Conservation (phyloP, 257 asterid species). For the Salvia rosmarinus region DNA sequence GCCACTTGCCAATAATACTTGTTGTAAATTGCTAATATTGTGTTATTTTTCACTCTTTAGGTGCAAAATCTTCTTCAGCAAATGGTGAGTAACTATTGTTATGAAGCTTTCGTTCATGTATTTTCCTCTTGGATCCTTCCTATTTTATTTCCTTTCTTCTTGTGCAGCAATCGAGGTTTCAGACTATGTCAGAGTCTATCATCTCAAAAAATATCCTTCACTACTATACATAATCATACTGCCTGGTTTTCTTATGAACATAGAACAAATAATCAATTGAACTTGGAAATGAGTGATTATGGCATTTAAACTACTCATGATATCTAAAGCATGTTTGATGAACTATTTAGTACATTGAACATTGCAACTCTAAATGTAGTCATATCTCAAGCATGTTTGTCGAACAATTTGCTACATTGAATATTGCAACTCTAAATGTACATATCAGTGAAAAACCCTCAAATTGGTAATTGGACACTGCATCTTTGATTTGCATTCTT, state of each 20-base stretch:
- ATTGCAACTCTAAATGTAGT: background rate
- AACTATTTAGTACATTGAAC: background rate
- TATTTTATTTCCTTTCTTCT: background rate
- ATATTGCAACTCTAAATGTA: background rate
- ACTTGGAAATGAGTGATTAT: background rate
- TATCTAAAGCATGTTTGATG: no score
- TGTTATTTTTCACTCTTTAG: constrained; percentile 45
- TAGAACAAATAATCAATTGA: background rate
- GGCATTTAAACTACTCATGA: background rate
- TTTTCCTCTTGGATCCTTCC: constrained; percentile 11
- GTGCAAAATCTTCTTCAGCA: constrained; percentile 85
- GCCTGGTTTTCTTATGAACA: background rate
- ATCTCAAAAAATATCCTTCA: constrained; percentile 75
- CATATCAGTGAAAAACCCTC: background rate
- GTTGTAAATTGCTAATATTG: constrained; percentile 37
- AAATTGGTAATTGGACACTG: background rate
- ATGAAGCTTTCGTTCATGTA: background rate
- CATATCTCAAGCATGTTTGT: background rate
- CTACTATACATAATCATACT: background rate
- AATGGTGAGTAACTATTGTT: constrained; percentile 61
- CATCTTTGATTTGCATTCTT: background rate
- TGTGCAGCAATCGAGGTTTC: constrained; percentile 84
- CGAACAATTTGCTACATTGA: background rate
- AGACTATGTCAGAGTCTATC: constrained; percentile 80
- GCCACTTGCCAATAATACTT: background rate